Conservation (phyloP, 1,284 basidiomycete genomes). For the Malassezia caprae region DNA sequence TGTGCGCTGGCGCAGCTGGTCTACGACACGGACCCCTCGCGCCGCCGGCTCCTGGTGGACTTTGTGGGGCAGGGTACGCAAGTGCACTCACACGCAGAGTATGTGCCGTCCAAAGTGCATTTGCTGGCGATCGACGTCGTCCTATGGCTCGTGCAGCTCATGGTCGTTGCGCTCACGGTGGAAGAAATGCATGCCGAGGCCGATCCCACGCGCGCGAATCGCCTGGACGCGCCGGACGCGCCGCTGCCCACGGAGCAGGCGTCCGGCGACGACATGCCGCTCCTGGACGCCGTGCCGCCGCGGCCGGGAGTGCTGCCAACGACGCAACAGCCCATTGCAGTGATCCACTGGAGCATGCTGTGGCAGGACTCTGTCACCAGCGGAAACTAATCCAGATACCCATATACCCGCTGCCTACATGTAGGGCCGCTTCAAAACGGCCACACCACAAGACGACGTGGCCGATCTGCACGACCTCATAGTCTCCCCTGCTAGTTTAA, state of each 20-base stretch:
- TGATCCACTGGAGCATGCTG: conserved; percentile 3
- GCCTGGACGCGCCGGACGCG: neutral
- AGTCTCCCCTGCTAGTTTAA: conserved; percentile 37
- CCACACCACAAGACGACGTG: conserved; percentile 18
- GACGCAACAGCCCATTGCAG: conserved; percentile 3
- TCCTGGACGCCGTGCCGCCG: neutral
- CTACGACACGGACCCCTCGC: neutral
- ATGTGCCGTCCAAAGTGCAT: conserved; percentile 21
- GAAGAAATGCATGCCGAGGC: conserved; percentile 8
- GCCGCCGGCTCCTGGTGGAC: conserved; percentile 25
- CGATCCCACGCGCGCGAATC: conserved; percentile 1
- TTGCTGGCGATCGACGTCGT: conserved; percentile 17
- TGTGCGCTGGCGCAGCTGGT: conserved; percentile 3
- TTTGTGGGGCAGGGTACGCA: conserved; percentile 28
- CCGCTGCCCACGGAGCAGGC: neutral
- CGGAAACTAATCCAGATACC: conserved; percentile 2
- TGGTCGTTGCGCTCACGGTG: conserved; percentile 21
- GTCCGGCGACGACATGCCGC: neutral
- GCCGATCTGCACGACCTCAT: conserved; percentile 33
- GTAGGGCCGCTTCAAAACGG: conserved; percentile 40
- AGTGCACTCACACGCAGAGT: conserved; percentile 4
- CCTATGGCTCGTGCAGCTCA: conserved; percentile 14
- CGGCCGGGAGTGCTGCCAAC: neutral
- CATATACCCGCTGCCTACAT: conserved; percentile 10
- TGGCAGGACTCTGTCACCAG: neutral